A percentile compares a stretch with the other conserved stretches of the same genome.
These are phyloP conservation scores for Geum urbanum DNA, from an alignment of 306 rosid species.

Conservation along the genomic window DNA sequence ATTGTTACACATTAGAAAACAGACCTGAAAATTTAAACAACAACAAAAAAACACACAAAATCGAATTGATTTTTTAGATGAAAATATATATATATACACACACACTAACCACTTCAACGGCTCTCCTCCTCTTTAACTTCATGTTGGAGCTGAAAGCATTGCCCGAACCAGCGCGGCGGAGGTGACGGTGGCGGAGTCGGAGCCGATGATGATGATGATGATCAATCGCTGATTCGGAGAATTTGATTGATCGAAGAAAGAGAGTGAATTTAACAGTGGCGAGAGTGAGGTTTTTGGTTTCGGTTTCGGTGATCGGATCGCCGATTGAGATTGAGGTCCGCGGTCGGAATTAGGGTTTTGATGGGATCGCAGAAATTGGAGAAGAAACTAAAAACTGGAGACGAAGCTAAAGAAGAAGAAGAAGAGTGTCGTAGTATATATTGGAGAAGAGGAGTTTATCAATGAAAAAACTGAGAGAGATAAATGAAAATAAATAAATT, in stretches of 20 bases:
- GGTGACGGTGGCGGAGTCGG: background rate
- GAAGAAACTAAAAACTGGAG: slow-evolving; percentile 31
- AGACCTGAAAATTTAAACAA: too few species aligned
- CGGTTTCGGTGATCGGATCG: slow-evolving; percentile 41
- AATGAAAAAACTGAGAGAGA: background rate
- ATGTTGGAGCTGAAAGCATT: slow-evolving; percentile 74
- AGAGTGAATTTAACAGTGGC: background rate
- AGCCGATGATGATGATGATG: slow-evolving; percentile 14
- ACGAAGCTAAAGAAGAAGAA: slow-evolving; percentile 13
- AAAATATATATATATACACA: slow-evolving; percentile 2
- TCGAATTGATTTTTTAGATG: background rate
- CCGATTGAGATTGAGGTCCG: slow-evolving; percentile 11
- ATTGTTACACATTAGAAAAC: too few species aligned
- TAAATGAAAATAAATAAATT: background rate
- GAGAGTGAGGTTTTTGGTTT: slow-evolving; percentile 33
- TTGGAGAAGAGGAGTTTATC: slow-evolving; percentile 1
- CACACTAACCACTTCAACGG: slow-evolving; percentile 93
- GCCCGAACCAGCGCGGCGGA: slow-evolving; percentile 33
- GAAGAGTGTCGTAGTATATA: slow-evolving; percentile 18
- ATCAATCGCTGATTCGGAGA: slow-evolving; percentile 46
- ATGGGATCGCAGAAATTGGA: slow-evolving; percentile 22
- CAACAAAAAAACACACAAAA: background rate
- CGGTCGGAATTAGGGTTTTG: slow-evolving; percentile 33
- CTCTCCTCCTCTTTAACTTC: slow-evolving; percentile 89
- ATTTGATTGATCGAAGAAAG: slow-evolving; percentile 37